A percentile compares a stretch with the other conserved stretches of the same genome.
Conservation (phyloP, 768 basidiomycete genomes). For the Suillus occidentalis region DNA sequence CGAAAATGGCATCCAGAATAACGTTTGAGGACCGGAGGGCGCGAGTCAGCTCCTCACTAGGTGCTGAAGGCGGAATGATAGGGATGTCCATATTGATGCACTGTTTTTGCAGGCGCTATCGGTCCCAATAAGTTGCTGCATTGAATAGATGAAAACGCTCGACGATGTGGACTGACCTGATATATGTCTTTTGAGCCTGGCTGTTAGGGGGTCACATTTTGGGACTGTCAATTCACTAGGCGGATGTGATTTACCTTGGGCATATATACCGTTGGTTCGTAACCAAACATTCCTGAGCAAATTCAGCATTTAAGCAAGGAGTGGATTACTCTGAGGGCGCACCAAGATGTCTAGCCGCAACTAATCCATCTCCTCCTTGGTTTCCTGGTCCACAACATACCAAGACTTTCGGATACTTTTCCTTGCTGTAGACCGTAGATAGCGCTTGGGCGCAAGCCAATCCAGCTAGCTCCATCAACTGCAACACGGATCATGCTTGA, state of each 20-base stretch:
- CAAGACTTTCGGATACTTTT: conserved; percentile 74
- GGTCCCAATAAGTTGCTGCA: neutral
- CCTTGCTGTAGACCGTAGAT: conserved; percentile 70
- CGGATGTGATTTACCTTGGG: conserved; percentile 65
- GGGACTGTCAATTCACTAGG: neutral
- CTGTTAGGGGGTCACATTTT: conserved; percentile 36
- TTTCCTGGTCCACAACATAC: conserved; percentile 98
- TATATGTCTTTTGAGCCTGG: conserved; percentile 94
- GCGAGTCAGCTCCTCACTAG: conserved; percentile 44
- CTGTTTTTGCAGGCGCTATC: conserved; percentile 77
- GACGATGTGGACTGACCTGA: conserved; percentile 44
- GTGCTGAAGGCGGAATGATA: conserved; percentile 54
- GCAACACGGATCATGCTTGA: conserved; percentile 8
- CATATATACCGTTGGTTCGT: conserved; percentile 85
- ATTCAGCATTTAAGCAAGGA: neutral
- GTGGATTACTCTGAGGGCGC: conserved; percentile 19
- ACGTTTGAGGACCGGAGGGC: conserved; percentile 69
- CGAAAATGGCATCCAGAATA: conserved; percentile 94
- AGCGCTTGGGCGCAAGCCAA: conserved; percentile 90
- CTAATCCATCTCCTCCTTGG: conserved; percentile 95
- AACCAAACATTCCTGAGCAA: conserved; percentile 83
- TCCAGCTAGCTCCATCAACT: conserved; percentile 97
- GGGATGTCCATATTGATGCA: conserved; percentile 88
- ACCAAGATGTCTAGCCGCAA: conserved; percentile 94
- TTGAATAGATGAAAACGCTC: neutral